These are phyloP conservation scores for Spirogloea muscicola DNA, from an alignment of 139 green algal genomes.

Conservation along the genomic window DNA sequence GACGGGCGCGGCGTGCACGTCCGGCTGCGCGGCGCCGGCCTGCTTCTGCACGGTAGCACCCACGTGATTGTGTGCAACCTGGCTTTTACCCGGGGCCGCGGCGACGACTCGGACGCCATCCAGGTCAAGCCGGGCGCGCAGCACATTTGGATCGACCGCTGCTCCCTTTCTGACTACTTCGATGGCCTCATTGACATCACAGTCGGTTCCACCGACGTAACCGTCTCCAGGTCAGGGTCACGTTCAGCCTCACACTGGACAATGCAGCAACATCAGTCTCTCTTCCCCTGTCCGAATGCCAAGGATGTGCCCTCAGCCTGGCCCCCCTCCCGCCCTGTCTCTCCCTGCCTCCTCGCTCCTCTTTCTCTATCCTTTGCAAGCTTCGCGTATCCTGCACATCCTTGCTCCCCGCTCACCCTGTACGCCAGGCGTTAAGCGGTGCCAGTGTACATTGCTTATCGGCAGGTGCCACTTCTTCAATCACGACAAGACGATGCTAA, in stretches of 20 bases:
- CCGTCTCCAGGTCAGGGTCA: slow-evolving; percentile 26
- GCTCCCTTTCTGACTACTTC: slow-evolving; percentile 11
- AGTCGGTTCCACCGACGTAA: slow-evolving; percentile 11
- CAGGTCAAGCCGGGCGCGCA: slow-evolving; percentile 7
- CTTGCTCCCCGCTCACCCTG: no score
- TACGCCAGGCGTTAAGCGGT: no score
- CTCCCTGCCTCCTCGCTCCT: no score
- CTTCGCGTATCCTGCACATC: no score
- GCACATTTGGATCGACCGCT: slow-evolving; percentile 26
- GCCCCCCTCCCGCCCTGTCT: no score
- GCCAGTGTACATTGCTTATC: no score
- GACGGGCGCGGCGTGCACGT: slow-evolving; percentile 8
- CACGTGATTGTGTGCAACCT: slow-evolving; percentile 29
- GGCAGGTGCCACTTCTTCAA: background rate
- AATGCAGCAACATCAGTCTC: no score
- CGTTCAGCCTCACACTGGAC: no score
- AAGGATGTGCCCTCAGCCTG: no score
- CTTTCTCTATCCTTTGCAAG: no score
- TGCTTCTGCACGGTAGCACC: background rate
- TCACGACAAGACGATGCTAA: background rate
- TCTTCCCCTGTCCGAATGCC: no score
- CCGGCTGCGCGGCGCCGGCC: background rate
- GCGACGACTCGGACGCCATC: background rate
- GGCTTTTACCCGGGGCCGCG: background rate
- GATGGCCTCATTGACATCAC: slow-evolving; percentile 29